These are phyloP conservation scores for Colletotrichum australisinense DNA, from an alignment of 2,329 filamentous ascomycete species.

Conservation along the genomic window DNA sequence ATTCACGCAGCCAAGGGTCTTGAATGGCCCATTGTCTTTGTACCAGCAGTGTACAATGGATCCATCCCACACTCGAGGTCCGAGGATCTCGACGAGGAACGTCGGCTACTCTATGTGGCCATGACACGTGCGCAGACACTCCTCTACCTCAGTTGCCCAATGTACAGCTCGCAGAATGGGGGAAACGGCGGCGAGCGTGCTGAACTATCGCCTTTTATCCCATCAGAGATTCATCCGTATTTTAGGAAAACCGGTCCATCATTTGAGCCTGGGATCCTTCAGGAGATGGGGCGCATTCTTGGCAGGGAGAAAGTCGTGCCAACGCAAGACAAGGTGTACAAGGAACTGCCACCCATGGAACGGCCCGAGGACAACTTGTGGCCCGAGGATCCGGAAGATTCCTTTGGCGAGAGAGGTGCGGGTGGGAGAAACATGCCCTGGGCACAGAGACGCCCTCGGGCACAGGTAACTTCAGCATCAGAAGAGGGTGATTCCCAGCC, in stretches of 20 bases:
- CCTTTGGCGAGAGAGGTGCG: background rate
- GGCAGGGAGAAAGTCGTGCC: slow-evolving; percentile 65
- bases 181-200: slow-evolving; percentile 63
- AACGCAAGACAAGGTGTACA: slow-evolving; percentile 63
- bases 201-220: slow-evolving; percentile 78
- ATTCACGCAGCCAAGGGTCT: slow-evolving; percentile 97
- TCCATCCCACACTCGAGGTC: slow-evolving; percentile 90
- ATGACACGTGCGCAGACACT: slow-evolving; percentile 94
- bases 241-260: slow-evolving; percentile 75
- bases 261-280: slow-evolving; percentile 71
- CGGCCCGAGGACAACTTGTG: slow-evolving; percentile 75
- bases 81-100: slow-evolving; percentile 88
- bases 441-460: slow-evolving; percentile 16
- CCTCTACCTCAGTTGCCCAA: slow-evolving; percentile 85
- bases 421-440: slow-evolving; percentile 24
- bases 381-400: slow-evolving; percentile 55
- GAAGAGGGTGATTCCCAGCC: slow-evolving; percentile 4
- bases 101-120: slow-evolving; percentile 90
- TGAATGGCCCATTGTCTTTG: slow-evolving; percentile 96
- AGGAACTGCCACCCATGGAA: slow-evolving; percentile 63
- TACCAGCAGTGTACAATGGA: slow-evolving; percentile 89
- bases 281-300: slow-evolving; percentile 78
- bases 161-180: slow-evolving; percentile 70
- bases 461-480: slow-evolving; percentile 5
- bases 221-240: slow-evolving; percentile 49